Evolutionary conservation across 2,329 filamentous ascomycete genomes (phyloP), one percentile per base, ranked within the genome.

Genomic region (Xenoacremonium recifei): DNA sequence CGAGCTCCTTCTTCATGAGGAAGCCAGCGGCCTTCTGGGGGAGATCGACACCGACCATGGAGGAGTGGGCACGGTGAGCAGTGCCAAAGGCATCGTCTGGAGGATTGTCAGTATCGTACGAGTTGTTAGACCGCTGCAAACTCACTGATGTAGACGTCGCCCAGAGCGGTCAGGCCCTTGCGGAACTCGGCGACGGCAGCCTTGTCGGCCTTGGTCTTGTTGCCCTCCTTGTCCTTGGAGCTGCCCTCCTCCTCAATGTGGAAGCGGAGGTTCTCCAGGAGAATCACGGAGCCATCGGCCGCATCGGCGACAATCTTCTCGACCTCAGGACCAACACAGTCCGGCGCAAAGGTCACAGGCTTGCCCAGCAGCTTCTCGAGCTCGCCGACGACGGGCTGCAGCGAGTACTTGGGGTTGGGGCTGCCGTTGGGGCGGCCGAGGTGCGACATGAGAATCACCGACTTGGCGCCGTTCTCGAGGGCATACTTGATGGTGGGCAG

Each of bases 1-100:
- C 93, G 51, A 99, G 87, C 74, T 99, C 93, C 80, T 97, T 99
- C 87, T 99, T 99, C 79, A 99, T 90, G 63, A 99, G 84, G 84
- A 96, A 99, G 50, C 93, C 93, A 43, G 92, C 89, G 9, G 93
- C 93, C 79, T 96, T 96, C 70, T 97, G 89, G 57, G 92, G 91
- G 36, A 99, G 85, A 55, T 96, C 84, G 52, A 96, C 80, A 62
- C 93, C 93, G 61, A 99, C 93, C 93, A 99, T 99, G 69, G 92
- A 97, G 70, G 90, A 96, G 82, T 99, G 93, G 36, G 89, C 93
- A 68, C 93, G 89, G 79, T 99, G 93, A 48, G 93, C 93, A 49
- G 93, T 99, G 70, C 93, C 93, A 67, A 99, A 99, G 50, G 95
- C 93, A 63, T 99, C 93, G 73, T 99, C 89, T 95, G 54, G 15